Evolutionary conservation across 2,329 filamentous ascomycete species (phyloP).

Genomic region (Cylindrodendrum hubeiense): DNA sequence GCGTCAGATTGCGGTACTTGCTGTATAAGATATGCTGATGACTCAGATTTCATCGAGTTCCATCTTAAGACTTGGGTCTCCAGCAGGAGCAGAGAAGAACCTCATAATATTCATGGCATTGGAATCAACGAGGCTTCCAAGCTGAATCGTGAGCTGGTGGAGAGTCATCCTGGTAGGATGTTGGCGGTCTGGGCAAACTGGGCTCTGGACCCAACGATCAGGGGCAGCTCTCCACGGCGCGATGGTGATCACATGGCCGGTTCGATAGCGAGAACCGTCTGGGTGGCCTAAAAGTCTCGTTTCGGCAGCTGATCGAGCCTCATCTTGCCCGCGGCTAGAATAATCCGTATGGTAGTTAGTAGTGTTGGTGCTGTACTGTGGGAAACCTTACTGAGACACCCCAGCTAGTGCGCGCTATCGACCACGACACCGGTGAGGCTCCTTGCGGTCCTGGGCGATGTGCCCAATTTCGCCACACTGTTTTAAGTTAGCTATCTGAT

Average conservation of each 20-base stretch:
- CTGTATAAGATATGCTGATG: too few relatives aligned
- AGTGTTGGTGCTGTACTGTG: too few relatives aligned
- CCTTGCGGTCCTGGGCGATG: too few relatives aligned
- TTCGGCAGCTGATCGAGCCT: conserved; percentile 70
- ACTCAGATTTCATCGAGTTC: too few relatives aligned
- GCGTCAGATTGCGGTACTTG: too few relatives aligned
- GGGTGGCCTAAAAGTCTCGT: conserved; percentile 62
- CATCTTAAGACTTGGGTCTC: conserved; percentile 39
- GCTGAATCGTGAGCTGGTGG: conserved; percentile 63
- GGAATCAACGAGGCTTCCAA: conserved; percentile 70
- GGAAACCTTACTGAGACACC: too few relatives aligned
- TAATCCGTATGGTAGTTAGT: too few relatives aligned
- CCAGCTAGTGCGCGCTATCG: too few relatives aligned
- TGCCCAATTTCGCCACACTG: too few relatives aligned
- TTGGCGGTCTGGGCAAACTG: conserved; percentile 28
- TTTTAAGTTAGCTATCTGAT: too few relatives aligned
- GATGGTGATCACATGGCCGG: conserved; percentile 37
- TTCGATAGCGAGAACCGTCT: conserved; percentile 32
- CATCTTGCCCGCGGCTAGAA: conserved; percentile 61
- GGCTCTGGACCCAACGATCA: conserved; percentile 33
- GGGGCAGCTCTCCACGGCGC: conserved; percentile 11
- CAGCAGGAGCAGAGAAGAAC: conserved; percentile 27
- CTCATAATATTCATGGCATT: conserved; percentile 71
- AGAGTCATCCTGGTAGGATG: conserved; percentile 56
- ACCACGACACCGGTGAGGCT: too few relatives aligned